Conservation (phyloP, 2,329 filamentous ascomycete species). For the Neophaeococcomyces mojaviensis region DNA sequence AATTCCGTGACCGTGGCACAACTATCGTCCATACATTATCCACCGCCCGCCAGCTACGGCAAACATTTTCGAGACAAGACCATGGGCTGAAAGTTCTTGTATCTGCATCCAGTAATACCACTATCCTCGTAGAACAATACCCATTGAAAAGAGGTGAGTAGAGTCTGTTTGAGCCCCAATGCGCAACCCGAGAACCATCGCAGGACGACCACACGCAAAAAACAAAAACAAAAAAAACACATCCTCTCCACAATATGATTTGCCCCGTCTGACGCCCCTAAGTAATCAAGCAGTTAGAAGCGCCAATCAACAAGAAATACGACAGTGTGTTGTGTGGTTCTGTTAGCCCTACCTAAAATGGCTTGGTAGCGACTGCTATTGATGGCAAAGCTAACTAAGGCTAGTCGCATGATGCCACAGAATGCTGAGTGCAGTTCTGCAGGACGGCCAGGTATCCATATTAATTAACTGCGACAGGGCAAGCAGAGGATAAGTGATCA, state of each 20-base stretch:
- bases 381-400: background rate
- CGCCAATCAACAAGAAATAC: background rate
- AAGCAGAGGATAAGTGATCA: slow-evolving; percentile 1
- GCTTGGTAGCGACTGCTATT: slow-evolving; percentile 3
- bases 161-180: too few relatives aligned
- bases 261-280: background rate
- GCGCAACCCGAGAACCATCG: too few relatives aligned
- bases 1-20: slow-evolving; percentile 3
- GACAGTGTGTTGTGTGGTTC: background rate
- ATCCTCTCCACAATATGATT: background rate
- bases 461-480: background rate
- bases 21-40: background rate
- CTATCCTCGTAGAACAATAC: too few relatives aligned
- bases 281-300: slow-evolving; percentile 2
- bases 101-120: too few relatives aligned
- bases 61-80: too few relatives aligned
- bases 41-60: background rate
- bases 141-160: too few relatives aligned
- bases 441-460: background rate
- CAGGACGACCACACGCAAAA: too few relatives aligned
- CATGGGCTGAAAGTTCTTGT: too few relatives aligned
- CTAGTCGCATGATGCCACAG: slow-evolving; percentile 1
- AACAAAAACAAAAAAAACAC: too few relatives aligned
- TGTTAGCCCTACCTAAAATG: background rate
- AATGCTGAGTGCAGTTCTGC: background rate